A percentile compares a stretch with the other conserved stretches of the same genome.
These are phyloP conservation scores for Mucor plumbeus DNA, from an alignment of 371 early-diverging fungal genomes.

Conservation along the genomic window DNA sequence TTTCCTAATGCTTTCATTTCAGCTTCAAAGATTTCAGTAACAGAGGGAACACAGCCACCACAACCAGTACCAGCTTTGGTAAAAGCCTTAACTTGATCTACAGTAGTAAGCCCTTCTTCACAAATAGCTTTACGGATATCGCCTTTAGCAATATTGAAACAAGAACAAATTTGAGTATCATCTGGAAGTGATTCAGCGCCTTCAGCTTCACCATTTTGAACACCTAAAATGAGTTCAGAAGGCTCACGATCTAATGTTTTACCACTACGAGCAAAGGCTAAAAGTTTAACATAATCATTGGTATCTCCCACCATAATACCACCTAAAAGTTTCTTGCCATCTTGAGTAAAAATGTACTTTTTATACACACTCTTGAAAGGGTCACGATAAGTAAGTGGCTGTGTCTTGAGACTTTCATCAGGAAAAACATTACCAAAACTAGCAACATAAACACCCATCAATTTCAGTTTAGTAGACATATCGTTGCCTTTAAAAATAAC, in stretches of 20 bases:
- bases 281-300: conserved; percentile 63
- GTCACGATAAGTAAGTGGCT: conserved; percentile 58
- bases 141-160: conserved; percentile 72
- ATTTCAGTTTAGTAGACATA: conserved; percentile 72
- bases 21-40: conserved; percentile 58
- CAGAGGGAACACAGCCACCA: conserved; percentile 69
- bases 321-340: conserved; percentile 69
- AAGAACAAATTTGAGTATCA: conserved; percentile 74
- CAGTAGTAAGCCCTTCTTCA: conserved; percentile 47
- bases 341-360: conserved; percentile 63
- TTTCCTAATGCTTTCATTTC: conserved; percentile 65
- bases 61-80: conserved; percentile 66
- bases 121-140: conserved; percentile 53
- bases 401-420: conserved; percentile 31
- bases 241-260: conserved; percentile 58
- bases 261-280: conserved; percentile 54
- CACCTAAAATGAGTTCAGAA: conserved; percentile 64
- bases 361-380: conserved; percentile 69
- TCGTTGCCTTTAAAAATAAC: conserved; percentile 61
- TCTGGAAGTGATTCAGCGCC: conserved; percentile 61
- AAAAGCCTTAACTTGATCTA: conserved; percentile 63
- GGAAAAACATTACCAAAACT: conserved; percentile 74
- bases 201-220: conserved; percentile 42
- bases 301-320: conserved; percentile 77
- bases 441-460: conserved; percentile 73